These are phyloP conservation scores for Halophytophthora polymorphica DNA, from an alignment of 352 stramenopile species.

Conservation along the genomic window DNA sequence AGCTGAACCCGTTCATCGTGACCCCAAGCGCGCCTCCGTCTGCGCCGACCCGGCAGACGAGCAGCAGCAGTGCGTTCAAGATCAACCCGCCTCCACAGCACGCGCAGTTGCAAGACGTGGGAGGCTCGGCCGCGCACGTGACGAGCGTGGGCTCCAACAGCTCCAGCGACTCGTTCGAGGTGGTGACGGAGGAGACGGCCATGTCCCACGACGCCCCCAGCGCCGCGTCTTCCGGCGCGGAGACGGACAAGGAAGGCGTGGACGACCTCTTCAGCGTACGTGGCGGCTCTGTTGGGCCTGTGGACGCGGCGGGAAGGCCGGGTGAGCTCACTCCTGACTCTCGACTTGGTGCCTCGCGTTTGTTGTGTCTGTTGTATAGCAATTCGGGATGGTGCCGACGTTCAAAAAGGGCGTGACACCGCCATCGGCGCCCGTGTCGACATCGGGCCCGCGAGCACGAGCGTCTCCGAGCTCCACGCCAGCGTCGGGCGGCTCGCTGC, in stretches of 20 bases:
- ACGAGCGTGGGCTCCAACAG: constrained; percentile 56
- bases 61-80: constrained; percentile 19
- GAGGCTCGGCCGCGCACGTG: constrained; percentile 10
- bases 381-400: constrained; percentile 83
- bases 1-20: constrained; percentile 47
- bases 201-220: constrained; percentile 18
- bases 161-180: constrained; percentile 72
- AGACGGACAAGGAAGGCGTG: constrained; percentile 36
- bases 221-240: constrained; percentile 13
- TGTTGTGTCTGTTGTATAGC: constrained; percentile 30
- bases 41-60: constrained; percentile 11
- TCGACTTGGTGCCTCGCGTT: constrained; percentile 4
- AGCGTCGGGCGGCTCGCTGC: constrained; percentile 17
- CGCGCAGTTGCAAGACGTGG: constrained; percentile 29
- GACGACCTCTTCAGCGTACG: constrained; percentile 83
- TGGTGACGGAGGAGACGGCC: constrained; percentile 38
- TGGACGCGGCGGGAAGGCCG: background rate
- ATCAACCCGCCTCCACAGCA: constrained; percentile 22
- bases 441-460: constrained; percentile 7
- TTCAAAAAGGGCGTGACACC: constrained; percentile 65
- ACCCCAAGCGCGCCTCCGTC: constrained; percentile 8
- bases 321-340: no score
- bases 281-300: constrained; percentile 9
- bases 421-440: constrained; percentile 6
- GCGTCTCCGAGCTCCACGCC: background rate